phyloP scores from a whole-genome alignment of 2,329 filamentous ascomycete genomes.

The Aspergillus uvarum region DNA sequence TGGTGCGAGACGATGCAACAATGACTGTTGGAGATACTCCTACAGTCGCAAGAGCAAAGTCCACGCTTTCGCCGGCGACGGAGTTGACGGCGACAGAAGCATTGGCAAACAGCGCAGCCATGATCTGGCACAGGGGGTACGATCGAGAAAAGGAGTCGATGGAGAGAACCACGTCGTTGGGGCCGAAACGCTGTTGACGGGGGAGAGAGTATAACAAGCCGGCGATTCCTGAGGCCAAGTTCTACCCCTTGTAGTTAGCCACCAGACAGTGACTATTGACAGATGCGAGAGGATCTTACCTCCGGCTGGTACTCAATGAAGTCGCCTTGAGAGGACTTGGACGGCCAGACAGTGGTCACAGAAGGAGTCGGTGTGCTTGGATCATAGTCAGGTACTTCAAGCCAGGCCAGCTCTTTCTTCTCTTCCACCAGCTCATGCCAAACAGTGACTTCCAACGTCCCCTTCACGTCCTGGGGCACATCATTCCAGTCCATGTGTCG shows the following conservation, averaged over 20 bases:
- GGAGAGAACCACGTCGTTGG: slow-evolving; percentile 79
- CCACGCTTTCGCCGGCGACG: slow-evolving; percentile 70
- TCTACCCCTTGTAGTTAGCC: slow-evolving; percentile 45
- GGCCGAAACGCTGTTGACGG: slow-evolving; percentile 67
- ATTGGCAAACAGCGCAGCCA: slow-evolving; percentile 81
- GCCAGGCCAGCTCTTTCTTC: slow-evolving; percentile 56
- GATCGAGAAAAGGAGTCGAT: slow-evolving; percentile 77
- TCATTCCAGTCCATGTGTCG: slow-evolving; percentile 95
- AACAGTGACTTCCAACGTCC: slow-evolving; percentile 76
- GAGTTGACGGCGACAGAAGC: slow-evolving; percentile 85
- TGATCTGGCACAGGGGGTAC: slow-evolving; percentile 75
- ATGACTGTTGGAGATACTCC: slow-evolving; percentile 79
- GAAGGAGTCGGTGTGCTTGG: slow-evolving; percentile 51
- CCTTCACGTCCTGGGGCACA: slow-evolving; percentile 72
- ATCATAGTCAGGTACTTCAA: slow-evolving; percentile 64
- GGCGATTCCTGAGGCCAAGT: slow-evolving; percentile 83
- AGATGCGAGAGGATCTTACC: slow-evolving; percentile 38
- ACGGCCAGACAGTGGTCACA: slow-evolving; percentile 44
- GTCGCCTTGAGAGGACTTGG: slow-evolving; percentile 55
- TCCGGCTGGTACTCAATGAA: slow-evolving; percentile 78
- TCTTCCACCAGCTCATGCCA: slow-evolving; percentile 89
- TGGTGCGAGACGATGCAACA: slow-evolving; percentile 71
- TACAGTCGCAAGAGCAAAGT: slow-evolving; percentile 70
- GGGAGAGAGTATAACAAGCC: slow-evolving; percentile 76
- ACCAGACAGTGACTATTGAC: neutral